Evolutionary conservation across 1,139 yeast genomes (phyloP).

Genomic region (Pneumocystis murina): DNA sequence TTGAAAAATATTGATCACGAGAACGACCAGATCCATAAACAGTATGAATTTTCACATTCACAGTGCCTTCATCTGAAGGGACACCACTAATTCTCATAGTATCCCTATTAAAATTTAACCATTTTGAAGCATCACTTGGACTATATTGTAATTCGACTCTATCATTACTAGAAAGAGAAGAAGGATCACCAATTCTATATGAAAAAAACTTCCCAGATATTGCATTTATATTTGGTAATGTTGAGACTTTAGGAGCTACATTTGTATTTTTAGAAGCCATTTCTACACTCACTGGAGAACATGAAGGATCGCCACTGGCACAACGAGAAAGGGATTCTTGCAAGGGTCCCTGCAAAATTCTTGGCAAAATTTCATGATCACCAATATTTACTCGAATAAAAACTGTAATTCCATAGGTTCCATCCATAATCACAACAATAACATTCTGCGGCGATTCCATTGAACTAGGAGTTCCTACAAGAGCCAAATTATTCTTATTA

Average conservation of each 20-base stretch:
- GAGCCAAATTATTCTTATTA: conserved; percentile 43
- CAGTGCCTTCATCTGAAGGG: background rate
- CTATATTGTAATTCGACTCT: background rate
- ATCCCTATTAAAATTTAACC: background rate
- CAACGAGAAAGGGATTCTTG: too few relatives aligned
- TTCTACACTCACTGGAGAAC: background rate
- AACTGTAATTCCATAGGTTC: background rate
- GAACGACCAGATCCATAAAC: background rate
- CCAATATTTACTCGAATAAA: background rate
- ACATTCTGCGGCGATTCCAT: conserved; percentile 12
- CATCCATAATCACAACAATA: conserved; percentile 14
- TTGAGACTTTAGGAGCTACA: background rate
- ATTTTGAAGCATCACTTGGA: background rate
- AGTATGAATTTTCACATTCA: background rate
- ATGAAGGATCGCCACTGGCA: background rate
- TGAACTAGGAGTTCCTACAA: conserved; percentile 54
- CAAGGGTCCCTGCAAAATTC: too few relatives aligned
- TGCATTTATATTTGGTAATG: background rate
- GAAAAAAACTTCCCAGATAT: background rate
- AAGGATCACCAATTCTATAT: background rate
- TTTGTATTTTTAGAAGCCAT: too few relatives aligned
- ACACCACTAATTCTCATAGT: background rate
- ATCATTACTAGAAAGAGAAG: background rate
- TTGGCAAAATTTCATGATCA: too few relatives aligned
- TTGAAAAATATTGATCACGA: background rate